A percentile compares a stretch with the other conserved stretches of the same genome.
These are phyloP conservation scores for Ophiostoma perfectum DNA, from an alignment of 2,329 filamentous ascomycete genomes.

Conservation along the genomic window DNA sequence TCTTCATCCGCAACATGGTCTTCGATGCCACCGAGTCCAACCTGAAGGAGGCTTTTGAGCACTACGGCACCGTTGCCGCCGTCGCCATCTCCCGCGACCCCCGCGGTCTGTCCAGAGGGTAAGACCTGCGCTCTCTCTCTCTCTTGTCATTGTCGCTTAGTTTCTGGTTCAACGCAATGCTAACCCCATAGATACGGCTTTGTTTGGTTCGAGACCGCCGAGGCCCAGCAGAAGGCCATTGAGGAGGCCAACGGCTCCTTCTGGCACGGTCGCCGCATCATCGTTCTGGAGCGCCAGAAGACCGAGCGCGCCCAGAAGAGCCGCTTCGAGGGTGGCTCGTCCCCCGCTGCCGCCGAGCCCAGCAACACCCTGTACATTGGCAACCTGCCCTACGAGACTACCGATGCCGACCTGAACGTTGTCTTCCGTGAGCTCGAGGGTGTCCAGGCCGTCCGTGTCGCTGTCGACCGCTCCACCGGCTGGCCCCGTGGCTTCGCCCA, in stretches of 20 bases:
- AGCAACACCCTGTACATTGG: constrained; percentile 62
- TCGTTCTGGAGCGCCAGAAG: constrained; percentile 27
- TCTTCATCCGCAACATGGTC: constrained; percentile 36
- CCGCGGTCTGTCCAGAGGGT: constrained; percentile 36
- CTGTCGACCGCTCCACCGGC: constrained; percentile 74
- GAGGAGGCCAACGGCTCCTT: constrained; percentile 34
- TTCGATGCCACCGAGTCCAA: constrained; percentile 36
- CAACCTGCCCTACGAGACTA: constrained; percentile 81
- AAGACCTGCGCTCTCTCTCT: constrained; percentile 16
- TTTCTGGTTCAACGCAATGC: background rate
- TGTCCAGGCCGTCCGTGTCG: constrained; percentile 70
- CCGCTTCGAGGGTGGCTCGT: background rate
- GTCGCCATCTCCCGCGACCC: constrained; percentile 32
- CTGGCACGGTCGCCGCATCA: constrained; percentile 38
- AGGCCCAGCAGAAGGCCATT: constrained; percentile 29
- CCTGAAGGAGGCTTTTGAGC: constrained; percentile 33
- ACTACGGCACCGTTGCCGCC: constrained; percentile 31
- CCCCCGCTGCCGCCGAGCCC: constrained; percentile 29
- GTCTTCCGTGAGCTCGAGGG: constrained; percentile 67
- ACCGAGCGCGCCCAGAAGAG: background rate
- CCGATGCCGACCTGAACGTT: constrained; percentile 73
- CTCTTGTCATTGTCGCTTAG: background rate
- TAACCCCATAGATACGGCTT: constrained; percentile 33
- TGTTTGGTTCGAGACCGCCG: constrained; percentile 30
- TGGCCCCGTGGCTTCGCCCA: constrained; percentile 80